Conservation (phyloP, 768 basidiomycete genomes). For the Auriscalpium microsporum region DNA sequence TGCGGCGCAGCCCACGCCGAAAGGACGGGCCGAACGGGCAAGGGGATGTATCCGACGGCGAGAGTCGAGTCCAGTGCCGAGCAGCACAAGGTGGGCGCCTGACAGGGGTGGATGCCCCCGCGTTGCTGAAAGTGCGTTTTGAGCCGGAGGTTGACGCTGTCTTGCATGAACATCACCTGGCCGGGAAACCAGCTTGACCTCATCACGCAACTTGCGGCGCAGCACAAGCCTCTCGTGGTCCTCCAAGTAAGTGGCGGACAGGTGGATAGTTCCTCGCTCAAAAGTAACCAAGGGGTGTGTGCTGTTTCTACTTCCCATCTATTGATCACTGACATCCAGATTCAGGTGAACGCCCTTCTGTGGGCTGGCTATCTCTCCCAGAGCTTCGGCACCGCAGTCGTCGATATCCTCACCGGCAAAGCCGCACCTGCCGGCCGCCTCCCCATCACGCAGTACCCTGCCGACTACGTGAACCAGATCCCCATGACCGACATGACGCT, state of each 20-base stretch:
- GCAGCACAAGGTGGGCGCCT: too few relatives aligned
- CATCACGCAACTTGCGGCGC: slow-evolving; percentile 33
- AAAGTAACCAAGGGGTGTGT: slow-evolving; percentile 32
- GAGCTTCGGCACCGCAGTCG: slow-evolving; percentile 44
- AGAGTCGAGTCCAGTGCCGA: too few relatives aligned
- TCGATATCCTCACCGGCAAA: slow-evolving; percentile 45
- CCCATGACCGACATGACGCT: slow-evolving; percentile 53
- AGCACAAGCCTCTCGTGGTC: slow-evolving; percentile 45
- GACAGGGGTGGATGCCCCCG: too few relatives aligned
- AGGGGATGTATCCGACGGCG: too few relatives aligned
- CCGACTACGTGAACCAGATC: slow-evolving; percentile 36
- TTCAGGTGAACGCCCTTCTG: slow-evolving; percentile 42
- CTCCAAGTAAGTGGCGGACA: slow-evolving; percentile 53
- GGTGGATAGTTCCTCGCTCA: slow-evolving; percentile 40
- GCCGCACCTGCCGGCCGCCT: slow-evolving; percentile 48
- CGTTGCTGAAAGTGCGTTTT: too few relatives aligned
- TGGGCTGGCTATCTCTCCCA: slow-evolving; percentile 55
- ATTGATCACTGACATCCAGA: not conserved
- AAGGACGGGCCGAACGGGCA: too few relatives aligned
- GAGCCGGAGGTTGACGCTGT: too few relatives aligned
- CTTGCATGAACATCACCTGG: slow-evolving; percentile 40
- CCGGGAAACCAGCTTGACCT: slow-evolving; percentile 48
- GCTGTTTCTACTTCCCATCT: slow-evolving; percentile 5
- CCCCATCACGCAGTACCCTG: slow-evolving; percentile 45
- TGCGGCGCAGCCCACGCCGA: too few relatives aligned